Evolutionary conservation across 2,329 filamentous ascomycete genomes (phyloP).

Genomic region (Venturia aucupariae): DNA sequence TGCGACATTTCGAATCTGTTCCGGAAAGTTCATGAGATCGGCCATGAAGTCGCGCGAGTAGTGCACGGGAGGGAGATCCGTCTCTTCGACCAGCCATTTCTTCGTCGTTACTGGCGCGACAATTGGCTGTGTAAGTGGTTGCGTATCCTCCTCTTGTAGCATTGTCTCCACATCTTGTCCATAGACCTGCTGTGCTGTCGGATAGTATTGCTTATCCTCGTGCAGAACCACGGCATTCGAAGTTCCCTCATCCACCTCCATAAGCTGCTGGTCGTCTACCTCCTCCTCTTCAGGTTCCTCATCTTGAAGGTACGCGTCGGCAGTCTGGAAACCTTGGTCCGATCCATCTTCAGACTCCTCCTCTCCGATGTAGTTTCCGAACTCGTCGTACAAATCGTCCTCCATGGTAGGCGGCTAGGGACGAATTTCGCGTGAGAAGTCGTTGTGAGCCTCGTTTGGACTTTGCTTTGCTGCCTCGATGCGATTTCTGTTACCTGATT

Average conservation of each 20-base stretch:
- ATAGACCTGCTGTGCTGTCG: conserved; percentile 93
- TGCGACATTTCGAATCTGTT: conserved; percentile 87
- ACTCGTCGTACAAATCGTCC: conserved; percentile 99
- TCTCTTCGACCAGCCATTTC: conserved; percentile 91
- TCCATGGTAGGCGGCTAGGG: conserved; percentile 37
- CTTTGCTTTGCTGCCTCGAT: not conserved
- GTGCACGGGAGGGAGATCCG: conserved; percentile 77
- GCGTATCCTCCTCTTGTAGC: conserved; percentile 94
- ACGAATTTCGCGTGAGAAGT: not conserved
- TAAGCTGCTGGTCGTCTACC: conserved; percentile 66
- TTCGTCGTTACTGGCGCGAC: conserved; percentile 88
- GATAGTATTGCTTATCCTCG: conserved; percentile 99
- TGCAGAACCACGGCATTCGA: conserved; percentile 97
- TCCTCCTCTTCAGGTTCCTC: conserved; percentile 45
- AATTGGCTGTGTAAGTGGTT: conserved; percentile 84
- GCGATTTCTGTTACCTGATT: not conserved
- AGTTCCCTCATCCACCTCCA: conserved; percentile 84
- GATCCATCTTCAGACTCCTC: conserved; percentile 84
- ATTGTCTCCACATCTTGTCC: conserved; percentile 89
- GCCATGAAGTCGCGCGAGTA: conserved; percentile 90
- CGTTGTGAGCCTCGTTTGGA: not conserved
- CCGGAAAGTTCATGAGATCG: conserved; percentile 90
- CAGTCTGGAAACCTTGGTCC: conserved; percentile 62
- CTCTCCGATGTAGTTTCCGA: conserved; percentile 97
- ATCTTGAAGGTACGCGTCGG: conserved; percentile 69